These are phyloP conservation scores for Torulaspora gathmanii DNA, from an alignment of 805 yeast genomes.

Conservation along the genomic window DNA sequence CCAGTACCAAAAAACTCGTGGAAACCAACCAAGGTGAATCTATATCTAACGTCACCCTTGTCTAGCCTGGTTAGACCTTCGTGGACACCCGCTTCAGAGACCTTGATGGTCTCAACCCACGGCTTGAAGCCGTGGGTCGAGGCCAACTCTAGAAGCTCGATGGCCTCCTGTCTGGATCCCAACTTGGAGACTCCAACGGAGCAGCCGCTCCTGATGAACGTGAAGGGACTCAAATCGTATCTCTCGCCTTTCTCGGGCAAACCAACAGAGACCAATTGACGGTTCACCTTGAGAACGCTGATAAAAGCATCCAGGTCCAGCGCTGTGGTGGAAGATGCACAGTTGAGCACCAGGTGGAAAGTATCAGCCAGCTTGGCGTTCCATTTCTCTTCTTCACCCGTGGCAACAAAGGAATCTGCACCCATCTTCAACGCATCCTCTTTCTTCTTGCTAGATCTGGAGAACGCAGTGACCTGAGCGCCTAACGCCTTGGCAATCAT, in stretches of 20 bases:
- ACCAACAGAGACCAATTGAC: conserved; percentile 61
- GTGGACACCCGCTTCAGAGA: conserved; percentile 48
- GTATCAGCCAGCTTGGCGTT: conserved; percentile 25
- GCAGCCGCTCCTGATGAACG: conserved; percentile 47
- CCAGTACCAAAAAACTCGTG: conserved; percentile 39
- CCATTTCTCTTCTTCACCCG: conserved; percentile 43
- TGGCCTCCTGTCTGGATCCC: conserved; percentile 61
- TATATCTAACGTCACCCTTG: conserved; percentile 54
- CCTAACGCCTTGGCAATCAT: conserved; percentile 49
- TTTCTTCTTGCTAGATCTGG: conserved; percentile 42
- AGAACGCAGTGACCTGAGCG: conserved; percentile 47
- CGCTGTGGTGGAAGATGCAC: conserved; percentile 45
- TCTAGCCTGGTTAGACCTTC: conserved; percentile 53
- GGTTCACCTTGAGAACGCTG: conserved; percentile 50
- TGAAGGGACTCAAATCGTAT: conserved; percentile 32
- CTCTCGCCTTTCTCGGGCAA: conserved; percentile 48
- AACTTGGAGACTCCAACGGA: conserved; percentile 54
- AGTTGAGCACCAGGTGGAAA: conserved; percentile 43
- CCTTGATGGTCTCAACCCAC: conserved; percentile 58
- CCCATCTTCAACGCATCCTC: conserved; percentile 42
- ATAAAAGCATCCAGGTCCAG: conserved; percentile 48
- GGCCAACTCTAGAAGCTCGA: conserved; percentile 62
- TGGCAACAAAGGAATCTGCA: conserved; percentile 46
- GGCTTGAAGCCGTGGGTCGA: conserved; percentile 53
- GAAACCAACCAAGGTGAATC: conserved; percentile 57